Conservation (phyloP, 352 stramenopile species). For the Phytopythium montanum region DNA sequence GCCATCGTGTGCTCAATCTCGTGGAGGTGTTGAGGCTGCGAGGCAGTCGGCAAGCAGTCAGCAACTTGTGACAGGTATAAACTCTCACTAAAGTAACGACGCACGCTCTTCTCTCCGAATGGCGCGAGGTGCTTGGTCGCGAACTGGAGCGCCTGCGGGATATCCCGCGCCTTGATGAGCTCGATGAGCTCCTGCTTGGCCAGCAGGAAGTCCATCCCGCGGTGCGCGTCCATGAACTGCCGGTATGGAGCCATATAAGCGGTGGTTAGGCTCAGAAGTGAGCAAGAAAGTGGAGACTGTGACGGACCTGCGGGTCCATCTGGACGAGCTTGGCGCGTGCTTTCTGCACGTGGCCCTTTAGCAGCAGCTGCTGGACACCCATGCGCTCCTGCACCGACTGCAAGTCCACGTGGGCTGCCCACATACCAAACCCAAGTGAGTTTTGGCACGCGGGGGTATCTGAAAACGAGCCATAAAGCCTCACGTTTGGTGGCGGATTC, state of each 20-base stretch:
- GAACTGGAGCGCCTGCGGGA: conserved; percentile 66
- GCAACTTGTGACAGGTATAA: not conserved
- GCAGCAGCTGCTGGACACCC: conserved; percentile 60
- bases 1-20: conserved; percentile 80
- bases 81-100: conserved; percentile 9
- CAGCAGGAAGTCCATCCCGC: conserved; percentile 66
- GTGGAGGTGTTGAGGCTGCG: conserved; percentile 58
- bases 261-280: too few species aligned
- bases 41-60: conserved; percentile 2
- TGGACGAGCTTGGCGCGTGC: conserved; percentile 47
- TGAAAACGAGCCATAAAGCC: conserved; percentile 8
- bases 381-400: conserved; percentile 73
- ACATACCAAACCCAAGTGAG: not conserved
- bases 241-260: not conserved
- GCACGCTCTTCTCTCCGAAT: conserved; percentile 71
- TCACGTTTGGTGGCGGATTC: conserved; percentile 69
- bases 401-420: conserved; percentile 61
- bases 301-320: conserved; percentile 41
- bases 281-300: not conserved
- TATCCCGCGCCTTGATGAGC: conserved; percentile 63
- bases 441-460: not conserved
- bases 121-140: conserved; percentile 67
- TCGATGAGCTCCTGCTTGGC: conserved; percentile 81
- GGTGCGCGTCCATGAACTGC: conserved; percentile 58
- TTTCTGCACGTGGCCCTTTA: conserved; percentile 57